phyloP scores from a whole-genome alignment of 768 basidiomycete species.

The Kwoniella sp. region DNA sequence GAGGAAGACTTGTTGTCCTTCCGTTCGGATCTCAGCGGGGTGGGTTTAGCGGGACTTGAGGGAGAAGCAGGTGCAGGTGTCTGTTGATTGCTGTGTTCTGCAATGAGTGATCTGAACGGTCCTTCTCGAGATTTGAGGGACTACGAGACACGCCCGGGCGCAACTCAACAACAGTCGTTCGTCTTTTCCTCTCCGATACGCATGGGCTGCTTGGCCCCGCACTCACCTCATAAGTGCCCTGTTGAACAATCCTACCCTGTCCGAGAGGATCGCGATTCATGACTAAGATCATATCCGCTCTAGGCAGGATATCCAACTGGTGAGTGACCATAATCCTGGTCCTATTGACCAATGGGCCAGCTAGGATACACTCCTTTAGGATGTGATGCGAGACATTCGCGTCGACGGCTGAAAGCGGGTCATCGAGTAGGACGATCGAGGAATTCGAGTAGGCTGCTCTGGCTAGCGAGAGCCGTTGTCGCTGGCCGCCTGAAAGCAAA shows the following conservation, averaged over 20 bases:
- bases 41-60: not conserved
- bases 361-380: slow-evolving; percentile 64
- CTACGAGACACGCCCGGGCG: too few species aligned
- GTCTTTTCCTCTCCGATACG: too few species aligned
- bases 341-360: slow-evolving; percentile 60
- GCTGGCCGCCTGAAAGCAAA: slow-evolving; percentile 55
- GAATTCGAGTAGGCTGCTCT: slow-evolving; percentile 44
- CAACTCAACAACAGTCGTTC: too few species aligned
- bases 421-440: slow-evolving; percentile 54
- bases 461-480: slow-evolving; percentile 48
- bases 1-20: not conserved
- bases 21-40: not conserved
- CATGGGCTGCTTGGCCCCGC: not conserved
- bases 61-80: slow-evolving; percentile 57
- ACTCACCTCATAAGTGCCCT: slow-evolving; percentile 64
- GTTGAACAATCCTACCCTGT: slow-evolving; percentile 61
- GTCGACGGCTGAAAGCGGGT: slow-evolving; percentile 72
- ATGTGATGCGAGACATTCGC: slow-evolving; percentile 72
- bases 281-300: slow-evolving; percentile 52
- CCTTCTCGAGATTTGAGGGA: slow-evolving; percentile 30
- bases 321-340: slow-evolving; percentile 66
- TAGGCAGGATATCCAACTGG: slow-evolving; percentile 52
- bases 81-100: slow-evolving; percentile 61
- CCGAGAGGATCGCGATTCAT: slow-evolving; percentile 40
- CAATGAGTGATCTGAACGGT: slow-evolving; percentile 45